phyloP scores from a whole-genome alignment of 345 rosid genomes.

The Reutealis trisperma region DNA sequence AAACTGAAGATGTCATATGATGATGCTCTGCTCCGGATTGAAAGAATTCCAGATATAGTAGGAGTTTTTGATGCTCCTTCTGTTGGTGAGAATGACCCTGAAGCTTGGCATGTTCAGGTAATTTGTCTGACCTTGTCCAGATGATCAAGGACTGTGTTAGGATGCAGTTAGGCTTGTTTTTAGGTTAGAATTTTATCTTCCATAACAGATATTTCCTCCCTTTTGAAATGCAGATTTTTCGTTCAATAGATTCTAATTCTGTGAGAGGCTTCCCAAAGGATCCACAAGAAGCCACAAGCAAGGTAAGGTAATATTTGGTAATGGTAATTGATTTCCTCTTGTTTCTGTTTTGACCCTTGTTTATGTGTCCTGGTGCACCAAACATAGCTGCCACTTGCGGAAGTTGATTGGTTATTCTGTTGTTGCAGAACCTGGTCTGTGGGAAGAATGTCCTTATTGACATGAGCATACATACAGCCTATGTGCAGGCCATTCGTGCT shows the following conservation, averaged over 20 bases:
- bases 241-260: conserved; percentile 92
- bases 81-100: conserved; percentile 52
- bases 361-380: background rate
- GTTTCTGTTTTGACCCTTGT: background rate
- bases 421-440: conserved; percentile 75
- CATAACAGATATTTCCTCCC: conserved; percentile 9
- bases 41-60: conserved; percentile 78
- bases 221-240: conserved; percentile 63
- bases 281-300: conserved; percentile 68
- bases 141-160: conserved; percentile 1
- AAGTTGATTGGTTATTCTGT: conserved; percentile 28
- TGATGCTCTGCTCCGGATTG: conserved; percentile 78
- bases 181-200: background rate
- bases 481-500: conserved; percentile 92
- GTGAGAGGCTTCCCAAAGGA: conserved; percentile 91
- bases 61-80: conserved; percentile 58
- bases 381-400: background rate
- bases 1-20: conserved; percentile 71
- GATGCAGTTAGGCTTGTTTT: conserved; percentile 8
- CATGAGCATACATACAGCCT: conserved; percentile 99
- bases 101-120: conserved; percentile 97
- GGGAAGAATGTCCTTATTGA: conserved; percentile 95
- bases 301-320: conserved; percentile 44
- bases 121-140: conserved; percentile 11
- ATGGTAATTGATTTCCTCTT: background rate